phyloP scores from a whole-genome alignment of 139 green algal species.

The Micractinium sp. region DNA sequence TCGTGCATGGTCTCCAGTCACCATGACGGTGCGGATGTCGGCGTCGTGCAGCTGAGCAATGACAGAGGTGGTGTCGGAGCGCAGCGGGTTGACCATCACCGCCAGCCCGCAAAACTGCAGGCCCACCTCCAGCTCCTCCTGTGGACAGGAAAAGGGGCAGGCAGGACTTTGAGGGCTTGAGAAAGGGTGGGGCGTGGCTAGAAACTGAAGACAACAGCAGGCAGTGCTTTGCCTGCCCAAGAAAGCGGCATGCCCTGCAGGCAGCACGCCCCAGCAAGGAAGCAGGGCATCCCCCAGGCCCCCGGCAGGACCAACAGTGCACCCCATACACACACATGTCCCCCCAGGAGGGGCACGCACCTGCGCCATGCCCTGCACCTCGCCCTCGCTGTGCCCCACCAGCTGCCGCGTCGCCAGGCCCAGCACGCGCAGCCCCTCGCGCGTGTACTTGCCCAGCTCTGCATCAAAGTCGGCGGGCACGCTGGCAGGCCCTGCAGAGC shows the following conservation, averaged over 20 bases:
- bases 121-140: constrained; percentile 68
- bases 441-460: constrained; percentile 62
- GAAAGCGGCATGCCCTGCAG: neutral
- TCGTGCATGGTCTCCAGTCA: constrained; percentile 88
- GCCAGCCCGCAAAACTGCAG: constrained; percentile 84
- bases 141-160: neutral
- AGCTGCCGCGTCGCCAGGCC: constrained; percentile 82
- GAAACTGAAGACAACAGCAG: too few species aligned
- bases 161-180: too few species aligned
- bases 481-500: constrained; percentile 22
- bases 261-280: neutral
- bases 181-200: too few species aligned
- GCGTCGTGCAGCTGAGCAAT: constrained; percentile 68
- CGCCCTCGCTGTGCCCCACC: constrained; percentile 39
- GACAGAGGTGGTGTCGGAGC: constrained; percentile 75
- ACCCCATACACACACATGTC: neutral
- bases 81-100: constrained; percentile 88
- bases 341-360: neutral
- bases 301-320: neutral
- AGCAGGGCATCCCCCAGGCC: neutral
- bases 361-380: constrained; percentile 42
- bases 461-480: constrained; percentile 69
- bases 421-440: constrained; percentile 85
- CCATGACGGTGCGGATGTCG: constrained; percentile 92
- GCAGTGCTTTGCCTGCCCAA: neutral